Percentiles rank a stretch among this genome's conserved stretches.
phyloP scores from a whole-genome alignment of 139 green algal species.

The Coelastrella sp. region DNA sequence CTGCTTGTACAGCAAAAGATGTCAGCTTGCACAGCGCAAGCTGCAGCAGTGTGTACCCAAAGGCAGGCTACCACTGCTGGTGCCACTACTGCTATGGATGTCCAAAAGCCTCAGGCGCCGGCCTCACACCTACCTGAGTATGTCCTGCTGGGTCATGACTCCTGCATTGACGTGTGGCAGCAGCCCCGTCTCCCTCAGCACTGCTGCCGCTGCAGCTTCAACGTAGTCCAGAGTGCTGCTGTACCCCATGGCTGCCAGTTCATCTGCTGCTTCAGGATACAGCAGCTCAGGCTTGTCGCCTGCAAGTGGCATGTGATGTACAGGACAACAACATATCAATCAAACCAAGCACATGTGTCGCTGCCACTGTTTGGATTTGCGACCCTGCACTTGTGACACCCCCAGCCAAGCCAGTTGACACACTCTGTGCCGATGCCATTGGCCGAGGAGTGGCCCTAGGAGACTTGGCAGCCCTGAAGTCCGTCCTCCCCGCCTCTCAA shows the following conservation, averaged over 20 bases:
- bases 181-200: slow-evolving; percentile 76
- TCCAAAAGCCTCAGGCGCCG: not conserved
- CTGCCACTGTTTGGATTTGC: no score
- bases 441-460: not conserved
- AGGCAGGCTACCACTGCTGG: not conserved
- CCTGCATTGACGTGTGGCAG: slow-evolving; percentile 92
- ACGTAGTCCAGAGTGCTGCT: slow-evolving; percentile 85
- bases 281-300: slow-evolving; percentile 88
- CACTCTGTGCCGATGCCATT: not conserved
- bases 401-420: not conserved
- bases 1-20: not conserved
- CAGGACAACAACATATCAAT: not conserved
- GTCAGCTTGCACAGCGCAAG: not conserved
- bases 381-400: no score
- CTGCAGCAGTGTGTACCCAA: not conserved
- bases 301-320: slow-evolving; percentile 34
- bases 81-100: slow-evolving; percentile 8
- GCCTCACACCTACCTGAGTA: not conserved
- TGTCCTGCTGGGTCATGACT: slow-evolving; percentile 58
- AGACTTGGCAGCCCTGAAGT: not conserved
- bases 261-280: slow-evolving; percentile 73
- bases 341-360: no score
- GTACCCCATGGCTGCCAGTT: slow-evolving; percentile 81
- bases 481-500: not conserved
- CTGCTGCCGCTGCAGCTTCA: slow-evolving; percentile 54